Evolutionary conservation across 805 yeast genomes (phyloP).

Genomic region (Candida maesae): DNA sequence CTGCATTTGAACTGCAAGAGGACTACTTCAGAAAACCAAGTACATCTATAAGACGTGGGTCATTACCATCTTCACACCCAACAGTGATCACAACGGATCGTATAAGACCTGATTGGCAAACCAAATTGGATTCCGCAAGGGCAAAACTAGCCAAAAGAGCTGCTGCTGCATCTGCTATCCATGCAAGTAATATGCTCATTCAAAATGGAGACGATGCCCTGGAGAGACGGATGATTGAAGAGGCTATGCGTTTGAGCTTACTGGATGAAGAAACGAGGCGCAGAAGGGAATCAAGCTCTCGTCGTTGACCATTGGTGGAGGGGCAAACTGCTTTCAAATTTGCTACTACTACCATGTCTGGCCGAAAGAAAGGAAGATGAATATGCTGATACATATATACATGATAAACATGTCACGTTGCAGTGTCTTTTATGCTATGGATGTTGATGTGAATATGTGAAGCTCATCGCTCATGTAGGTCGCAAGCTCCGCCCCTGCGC

Average conservation of each 20-base stretch:
- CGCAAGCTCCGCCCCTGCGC: background rate
- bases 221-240: conserved; percentile 79
- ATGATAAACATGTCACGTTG: too few species aligned
- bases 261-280: conserved; percentile 63
- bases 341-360: too few species aligned
- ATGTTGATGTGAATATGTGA: too few species aligned
- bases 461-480: too few species aligned
- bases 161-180: conserved; percentile 92
- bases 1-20: conserved; percentile 16
- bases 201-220: conserved; percentile 37
- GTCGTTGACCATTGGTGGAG: conserved; percentile 3
- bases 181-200: conserved; percentile 74
- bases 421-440: too few species aligned
- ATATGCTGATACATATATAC: background rate
- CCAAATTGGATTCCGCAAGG: conserved; percentile 65
- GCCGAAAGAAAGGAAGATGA: too few species aligned
- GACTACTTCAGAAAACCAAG: conserved; percentile 14
- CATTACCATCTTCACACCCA: conserved; percentile 63
- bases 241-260: conserved; percentile 73
- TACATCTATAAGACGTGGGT: conserved; percentile 37
- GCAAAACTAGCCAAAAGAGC: conserved; percentile 77
- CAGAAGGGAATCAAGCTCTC: conserved; percentile 27
- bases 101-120: conserved; percentile 93
- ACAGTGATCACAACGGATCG: conserved; percentile 74
- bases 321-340: background rate